Conservation (phyloP, 768 basidiomycete species). For the Paxillus rubicundulus region DNA sequence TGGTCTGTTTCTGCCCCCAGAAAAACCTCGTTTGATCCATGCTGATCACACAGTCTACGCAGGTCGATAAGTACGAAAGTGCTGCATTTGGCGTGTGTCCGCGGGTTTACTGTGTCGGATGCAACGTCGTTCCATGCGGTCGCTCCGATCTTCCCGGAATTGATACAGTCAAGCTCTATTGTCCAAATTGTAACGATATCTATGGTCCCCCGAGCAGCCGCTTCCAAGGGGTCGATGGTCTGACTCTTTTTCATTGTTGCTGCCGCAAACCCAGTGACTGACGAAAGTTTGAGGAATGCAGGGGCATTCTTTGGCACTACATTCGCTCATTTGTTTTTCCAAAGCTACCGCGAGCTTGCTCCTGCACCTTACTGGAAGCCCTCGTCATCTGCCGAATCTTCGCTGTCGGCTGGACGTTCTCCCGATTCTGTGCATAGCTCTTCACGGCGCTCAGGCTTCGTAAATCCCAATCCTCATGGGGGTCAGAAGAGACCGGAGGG, state of each 20-base stretch:
- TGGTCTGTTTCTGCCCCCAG: conserved; percentile 53
- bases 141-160: conserved; percentile 93
- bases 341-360: conserved; percentile 93
- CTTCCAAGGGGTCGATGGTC: conserved; percentile 95
- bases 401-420: conserved; percentile 55
- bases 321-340: conserved; percentile 98
- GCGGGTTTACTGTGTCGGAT: conserved; percentile 87
- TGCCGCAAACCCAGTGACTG: conserved; percentile 7
- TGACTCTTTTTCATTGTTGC: conserved; percentile 11
- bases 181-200: conserved; percentile 97
- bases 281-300: conserved; percentile 34
- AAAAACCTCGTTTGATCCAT: conserved; percentile 10
- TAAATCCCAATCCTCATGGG: conserved; percentile 86
- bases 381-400: conserved; percentile 47
- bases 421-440: conserved; percentile 51
- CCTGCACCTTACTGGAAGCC: conserved; percentile 91
- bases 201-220: conserved; percentile 94
- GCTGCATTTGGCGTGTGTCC: conserved; percentile 93
- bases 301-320: conserved; percentile 99
- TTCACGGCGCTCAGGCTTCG: conserved; percentile 56
- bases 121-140: conserved; percentile 91
- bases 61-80: conserved; percentile 96
- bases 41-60: conserved; percentile 16
- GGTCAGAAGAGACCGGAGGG: conserved; percentile 87
- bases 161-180: conserved; percentile 97